A percentile compares a stretch with the other conserved stretches of the same genome.
phyloP scores from a whole-genome alignment of 257 asterid genomes.

The Orobanche coerulescens region DNA sequence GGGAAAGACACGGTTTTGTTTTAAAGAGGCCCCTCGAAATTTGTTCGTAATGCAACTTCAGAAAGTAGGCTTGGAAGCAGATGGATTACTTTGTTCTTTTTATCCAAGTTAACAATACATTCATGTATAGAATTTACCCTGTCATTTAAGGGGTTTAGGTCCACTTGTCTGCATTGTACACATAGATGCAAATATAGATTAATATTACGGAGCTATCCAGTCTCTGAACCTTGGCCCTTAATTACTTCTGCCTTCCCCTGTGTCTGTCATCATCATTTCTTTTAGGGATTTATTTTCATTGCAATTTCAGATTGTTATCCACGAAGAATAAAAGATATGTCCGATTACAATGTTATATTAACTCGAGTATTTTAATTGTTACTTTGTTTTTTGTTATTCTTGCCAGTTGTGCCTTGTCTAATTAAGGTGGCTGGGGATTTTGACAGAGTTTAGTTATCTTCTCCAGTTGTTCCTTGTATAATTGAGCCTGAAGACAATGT shows the following conservation, averaged over 20 bases:
- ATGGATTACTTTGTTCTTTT: slow-evolving; percentile 24
- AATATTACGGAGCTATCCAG: slow-evolving; percentile 24
- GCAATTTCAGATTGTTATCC: no score
- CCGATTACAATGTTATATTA: no score
- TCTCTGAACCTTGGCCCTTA: slow-evolving; percentile 17
- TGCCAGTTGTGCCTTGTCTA: no score
- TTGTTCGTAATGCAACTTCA: slow-evolving; percentile 16
- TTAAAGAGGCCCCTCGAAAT: slow-evolving; percentile 27
- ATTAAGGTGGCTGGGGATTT: no score
- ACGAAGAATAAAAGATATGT: no score
- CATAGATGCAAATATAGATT: slow-evolving; percentile 46
- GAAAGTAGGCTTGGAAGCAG: slow-evolving; percentile 17
- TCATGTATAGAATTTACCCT: slow-evolving; percentile 67
- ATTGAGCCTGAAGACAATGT: no score
- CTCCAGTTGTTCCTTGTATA: no score
- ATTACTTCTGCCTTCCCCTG: background rate
- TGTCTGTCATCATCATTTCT: background rate
- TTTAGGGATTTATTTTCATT: background rate
- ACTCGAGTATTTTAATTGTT: no score
- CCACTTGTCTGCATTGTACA: slow-evolving; percentile 37
- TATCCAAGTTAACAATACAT: slow-evolving; percentile 34
- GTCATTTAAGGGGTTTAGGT: slow-evolving; percentile 43
- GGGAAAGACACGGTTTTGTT: slow-evolving; percentile 26
- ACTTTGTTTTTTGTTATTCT: no score
- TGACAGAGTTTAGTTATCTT: no score